Base-by-base conservation (phyloP, 2,329 filamentous ascomycete genomes). In the Fusarium compactum region DNA sequence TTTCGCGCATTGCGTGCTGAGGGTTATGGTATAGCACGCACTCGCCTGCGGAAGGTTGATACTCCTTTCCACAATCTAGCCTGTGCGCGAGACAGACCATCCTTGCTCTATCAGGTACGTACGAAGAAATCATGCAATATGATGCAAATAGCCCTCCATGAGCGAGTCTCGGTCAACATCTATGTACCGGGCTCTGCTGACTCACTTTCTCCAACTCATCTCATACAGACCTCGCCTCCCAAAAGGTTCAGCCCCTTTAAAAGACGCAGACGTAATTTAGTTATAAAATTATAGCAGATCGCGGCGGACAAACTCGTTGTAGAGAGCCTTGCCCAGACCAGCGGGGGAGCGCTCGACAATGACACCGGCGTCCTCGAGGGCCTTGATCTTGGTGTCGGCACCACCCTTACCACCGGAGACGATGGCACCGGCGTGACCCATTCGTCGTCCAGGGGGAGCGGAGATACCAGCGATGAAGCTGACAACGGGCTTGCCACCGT, bases 381-480 rank as follows among this genome's bases (percentile, higher is more conserved):
- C 96, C 78, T 91, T 87, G 84, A 99, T 99, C 92, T 99, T 99
- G 80, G 94, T 97, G 85, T 98, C 94, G 72, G 96, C 96, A 81
- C 94, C 96, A 80, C 96, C 96, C 90, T 98, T 98, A 78, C 96
- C 96, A 77, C 96, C 96, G 75, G 93, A 94, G 73, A 99, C 95
- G 80, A 99, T 99, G 80, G 96, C 96, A 83, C 96, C 96, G 75
- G 96, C 96, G 88, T 99, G 96, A 76, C 96, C 96, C 96, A 98
- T 99, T 83, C 96, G 91, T 82, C 96, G 91, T 79, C 96, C 96
- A 34, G 96, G 95, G 60, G 96, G 96, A 73, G 96, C 96, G 75
- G 93, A 97, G 85, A 99, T 98, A 85, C 96, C 96, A 73, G 96
- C 96, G 78, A 98, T 98, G 85, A 99, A 99, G 83, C 92, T 94